Evolutionary conservation across 176 grass and related monocot species (phyloP).

Genomic region (Zoysia pacifica): DNA sequence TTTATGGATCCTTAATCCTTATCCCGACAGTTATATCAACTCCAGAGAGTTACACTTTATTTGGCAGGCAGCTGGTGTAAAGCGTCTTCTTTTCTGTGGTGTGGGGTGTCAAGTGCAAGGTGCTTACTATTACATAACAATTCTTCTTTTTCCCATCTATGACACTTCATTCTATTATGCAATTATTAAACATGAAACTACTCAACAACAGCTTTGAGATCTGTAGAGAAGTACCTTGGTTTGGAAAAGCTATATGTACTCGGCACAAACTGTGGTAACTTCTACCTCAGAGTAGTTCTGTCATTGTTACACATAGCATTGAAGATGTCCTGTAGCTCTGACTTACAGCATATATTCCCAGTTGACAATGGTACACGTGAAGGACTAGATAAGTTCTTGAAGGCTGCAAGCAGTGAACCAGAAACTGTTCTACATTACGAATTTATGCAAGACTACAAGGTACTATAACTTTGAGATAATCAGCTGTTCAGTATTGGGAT

Average conservation of each 20-base stretch:
- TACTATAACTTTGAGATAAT: slow-evolving; percentile 10
- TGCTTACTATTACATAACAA: slow-evolving; percentile 23
- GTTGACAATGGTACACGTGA: slow-evolving; percentile 95
- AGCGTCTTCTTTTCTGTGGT: slow-evolving; percentile 94
- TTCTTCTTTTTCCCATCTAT: slow-evolving; percentile 11
- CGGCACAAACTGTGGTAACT: slow-evolving; percentile 95
- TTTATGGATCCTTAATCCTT: not conserved
- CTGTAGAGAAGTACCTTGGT: slow-evolving; percentile 90
- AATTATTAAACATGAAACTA: slow-evolving; percentile 49
- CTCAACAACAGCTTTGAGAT: slow-evolving; percentile 77
- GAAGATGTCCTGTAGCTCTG: slow-evolving; percentile 27
- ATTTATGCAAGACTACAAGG: slow-evolving; percentile 99
- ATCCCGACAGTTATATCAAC: slow-evolving; percentile 7
- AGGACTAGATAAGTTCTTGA: slow-evolving; percentile 93
- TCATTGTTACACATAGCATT: not conserved
- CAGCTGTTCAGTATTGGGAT: not conserved
- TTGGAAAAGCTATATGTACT: slow-evolving; percentile 99
- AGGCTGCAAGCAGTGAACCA: slow-evolving; percentile 80
- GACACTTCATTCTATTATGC: slow-evolving; percentile 41
- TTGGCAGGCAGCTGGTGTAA: slow-evolving; percentile 92
- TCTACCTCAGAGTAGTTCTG: not conserved
- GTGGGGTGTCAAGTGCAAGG: slow-evolving; percentile 99
- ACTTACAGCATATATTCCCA: slow-evolving; percentile 37
- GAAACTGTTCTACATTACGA: slow-evolving; percentile 97
- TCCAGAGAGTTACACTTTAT: slow-evolving; percentile 21